Conservation (phyloP, 2,329 filamentous ascomycete species). For the Colletotrichum destructivum region DNA sequence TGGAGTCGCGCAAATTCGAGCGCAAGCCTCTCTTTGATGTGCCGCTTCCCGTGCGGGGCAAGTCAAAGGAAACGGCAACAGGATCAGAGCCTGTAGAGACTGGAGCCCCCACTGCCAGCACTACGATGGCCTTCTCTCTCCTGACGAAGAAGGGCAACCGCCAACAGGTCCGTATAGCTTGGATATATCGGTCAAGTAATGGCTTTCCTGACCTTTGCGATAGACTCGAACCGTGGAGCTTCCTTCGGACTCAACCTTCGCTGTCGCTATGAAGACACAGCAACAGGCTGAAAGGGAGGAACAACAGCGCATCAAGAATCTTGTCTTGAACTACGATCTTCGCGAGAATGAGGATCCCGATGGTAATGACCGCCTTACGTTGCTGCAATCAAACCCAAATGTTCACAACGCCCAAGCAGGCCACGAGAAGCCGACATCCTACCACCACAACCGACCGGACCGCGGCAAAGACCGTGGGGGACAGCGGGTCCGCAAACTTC, state of each 20-base stretch:
- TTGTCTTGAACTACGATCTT: constrained; percentile 96
- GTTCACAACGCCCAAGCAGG: constrained; percentile 65
- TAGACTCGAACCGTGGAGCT: constrained; percentile 93
- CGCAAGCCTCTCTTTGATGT: constrained; percentile 96
- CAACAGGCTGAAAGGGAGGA: constrained; percentile 96
- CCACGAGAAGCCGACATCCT: constrained; percentile 65
- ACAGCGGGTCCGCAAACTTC: constrained; percentile 90
- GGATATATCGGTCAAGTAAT: no score
- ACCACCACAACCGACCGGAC: constrained; percentile 71
- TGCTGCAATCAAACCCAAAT: constrained; percentile 64
- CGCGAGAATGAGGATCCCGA: constrained; percentile 85
- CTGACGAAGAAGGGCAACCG: constrained; percentile 97
- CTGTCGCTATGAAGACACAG: constrained; percentile 95
- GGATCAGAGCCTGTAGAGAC: constrained; percentile 34
- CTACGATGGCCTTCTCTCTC: constrained; percentile 96
- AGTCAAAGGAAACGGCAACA: constrained; percentile 55
- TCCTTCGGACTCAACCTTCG: constrained; percentile 92
- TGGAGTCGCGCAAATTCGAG: constrained; percentile 96
- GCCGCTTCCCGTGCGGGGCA: constrained; percentile 89
- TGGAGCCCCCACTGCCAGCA: constrained; percentile 43
- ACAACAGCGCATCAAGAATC: constrained; percentile 97
- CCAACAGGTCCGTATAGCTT: constrained; percentile 77
- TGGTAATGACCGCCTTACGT: constrained; percentile 72
- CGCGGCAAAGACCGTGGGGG: constrained; percentile 76
- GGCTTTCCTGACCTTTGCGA: constrained; percentile 39